Evolutionary conservation across 2,329 filamentous ascomycete genomes (phyloP).

Genomic region (Nemania diffusa): DNA sequence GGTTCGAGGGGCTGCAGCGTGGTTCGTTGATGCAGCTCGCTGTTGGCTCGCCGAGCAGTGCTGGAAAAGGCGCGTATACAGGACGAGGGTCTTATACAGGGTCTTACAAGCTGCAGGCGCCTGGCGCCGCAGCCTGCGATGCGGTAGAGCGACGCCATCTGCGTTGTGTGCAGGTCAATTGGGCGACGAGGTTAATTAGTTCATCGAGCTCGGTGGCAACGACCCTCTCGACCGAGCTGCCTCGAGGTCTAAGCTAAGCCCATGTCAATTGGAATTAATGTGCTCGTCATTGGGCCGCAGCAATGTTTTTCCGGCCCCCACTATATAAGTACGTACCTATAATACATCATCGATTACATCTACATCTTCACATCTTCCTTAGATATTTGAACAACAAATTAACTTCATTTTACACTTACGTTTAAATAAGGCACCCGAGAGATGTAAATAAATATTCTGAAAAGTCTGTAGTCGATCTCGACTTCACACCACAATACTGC

Average conservation of each 20-base stretch:
- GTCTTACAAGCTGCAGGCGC: conserved; percentile 61
- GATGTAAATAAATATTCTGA: too few species aligned
- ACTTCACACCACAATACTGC: too few species aligned
- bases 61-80: conserved; percentile 70
- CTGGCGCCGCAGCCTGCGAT: conserved; percentile 77
- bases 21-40: conserved; percentile 67
- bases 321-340: neutral
- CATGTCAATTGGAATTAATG: conserved; percentile 40
- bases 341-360: too few species aligned
- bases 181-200: conserved; percentile 39
- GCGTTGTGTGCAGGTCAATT: conserved; percentile 48
- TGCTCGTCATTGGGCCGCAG: conserved; percentile 47
- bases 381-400: too few species aligned
- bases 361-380: too few species aligned
- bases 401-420: too few species aligned
- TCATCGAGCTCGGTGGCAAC: conserved; percentile 35
- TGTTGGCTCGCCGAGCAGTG: conserved; percentile 69
- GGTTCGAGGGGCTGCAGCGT: conserved; percentile 73
- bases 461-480: too few species aligned
- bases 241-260: neutral
- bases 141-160: conserved; percentile 79
- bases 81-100: conserved; percentile 8
- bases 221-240: conserved; percentile 23
- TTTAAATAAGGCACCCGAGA: too few species aligned
- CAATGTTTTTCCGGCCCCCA: conserved; percentile 38